phyloP scores from a whole-genome alignment of 805 yeast species.

The Torulaspora indica region DNA sequence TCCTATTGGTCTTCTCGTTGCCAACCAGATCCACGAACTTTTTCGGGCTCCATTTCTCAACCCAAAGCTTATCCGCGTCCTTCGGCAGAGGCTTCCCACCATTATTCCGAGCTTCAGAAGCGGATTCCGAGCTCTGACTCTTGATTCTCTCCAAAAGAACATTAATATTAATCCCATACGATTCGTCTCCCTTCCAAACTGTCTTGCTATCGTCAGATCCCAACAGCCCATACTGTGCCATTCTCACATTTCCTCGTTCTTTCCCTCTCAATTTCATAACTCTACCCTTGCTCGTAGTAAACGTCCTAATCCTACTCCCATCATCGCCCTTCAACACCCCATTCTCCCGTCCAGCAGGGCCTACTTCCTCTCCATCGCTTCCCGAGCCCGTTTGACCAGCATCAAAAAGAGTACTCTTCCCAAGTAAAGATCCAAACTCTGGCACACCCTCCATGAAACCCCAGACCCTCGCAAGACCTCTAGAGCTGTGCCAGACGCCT shows the following conservation, averaged over 20 bases:
- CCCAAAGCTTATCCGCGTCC: slow-evolving; percentile 37
- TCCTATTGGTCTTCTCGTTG: slow-evolving; percentile 59
- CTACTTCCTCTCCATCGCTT: not conserved
- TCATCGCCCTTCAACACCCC: slow-evolving; percentile 1
- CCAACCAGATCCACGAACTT: slow-evolving; percentile 65
- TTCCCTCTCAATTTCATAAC: slow-evolving; percentile 12
- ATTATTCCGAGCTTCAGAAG: slow-evolving; percentile 6
- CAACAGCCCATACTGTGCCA: not conserved
- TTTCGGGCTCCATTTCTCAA: slow-evolving; percentile 66
- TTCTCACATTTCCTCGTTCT: not conserved
- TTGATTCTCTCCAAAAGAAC: slow-evolving; percentile 36
- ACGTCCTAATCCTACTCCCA: slow-evolving; percentile 2
- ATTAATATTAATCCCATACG: slow-evolving; percentile 40
- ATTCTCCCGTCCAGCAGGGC: not conserved
- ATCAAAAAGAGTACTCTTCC: slow-evolving; percentile 14
- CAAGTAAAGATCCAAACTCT: slow-evolving; percentile 5
- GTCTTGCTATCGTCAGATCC: slow-evolving; percentile 2
- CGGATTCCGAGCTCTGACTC: slow-evolving; percentile 12
- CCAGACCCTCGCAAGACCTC: no score
- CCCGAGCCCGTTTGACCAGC: slow-evolving; percentile 1
- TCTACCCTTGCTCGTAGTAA: slow-evolving; percentile 15
- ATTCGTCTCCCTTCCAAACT: slow-evolving; percentile 28
- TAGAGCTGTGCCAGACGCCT: not conserved
- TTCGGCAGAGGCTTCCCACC: not conserved
- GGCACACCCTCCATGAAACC: slow-evolving; percentile 4